phyloP scores from a whole-genome alignment of 78 protist genomes.

The Emiliania huxleyi region DNA sequence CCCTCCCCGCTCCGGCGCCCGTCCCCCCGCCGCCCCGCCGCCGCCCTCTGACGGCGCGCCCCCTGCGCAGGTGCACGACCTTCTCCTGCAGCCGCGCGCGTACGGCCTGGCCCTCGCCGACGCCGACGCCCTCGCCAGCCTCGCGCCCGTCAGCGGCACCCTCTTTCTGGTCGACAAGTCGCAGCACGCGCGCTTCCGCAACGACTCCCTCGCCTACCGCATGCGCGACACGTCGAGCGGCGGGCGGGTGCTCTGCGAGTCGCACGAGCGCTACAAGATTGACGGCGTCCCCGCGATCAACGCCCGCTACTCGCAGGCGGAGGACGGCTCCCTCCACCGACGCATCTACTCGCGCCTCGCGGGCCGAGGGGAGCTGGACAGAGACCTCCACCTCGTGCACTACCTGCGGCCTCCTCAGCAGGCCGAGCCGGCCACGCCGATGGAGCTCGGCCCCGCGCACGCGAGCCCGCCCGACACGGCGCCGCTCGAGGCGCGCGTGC shows the following conservation, averaged over 20 bases:
- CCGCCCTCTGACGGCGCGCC: too few relatives aligned
- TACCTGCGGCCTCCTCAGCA: too few relatives aligned
- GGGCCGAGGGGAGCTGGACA: too few relatives aligned
- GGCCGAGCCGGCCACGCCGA: too few relatives aligned
- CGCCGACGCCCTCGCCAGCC: not conserved
- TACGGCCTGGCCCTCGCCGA: not conserved
- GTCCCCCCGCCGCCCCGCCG: too few relatives aligned
- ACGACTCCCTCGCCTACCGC: not conserved
- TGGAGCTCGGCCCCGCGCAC: too few relatives aligned
- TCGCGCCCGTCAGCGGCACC: not conserved
- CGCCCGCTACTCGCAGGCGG: not conserved
- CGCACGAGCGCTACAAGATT: not conserved
- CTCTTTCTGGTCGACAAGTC: not conserved
- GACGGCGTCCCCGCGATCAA: not conserved
- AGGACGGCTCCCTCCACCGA: not conserved
- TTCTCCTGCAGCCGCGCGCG: not conserved
- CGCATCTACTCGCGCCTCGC: not conserved
- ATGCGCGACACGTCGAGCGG: not conserved
- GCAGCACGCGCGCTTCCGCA: not conserved
- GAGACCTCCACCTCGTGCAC: not conserved
- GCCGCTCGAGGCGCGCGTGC: not conserved
- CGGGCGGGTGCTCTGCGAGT: not conserved
- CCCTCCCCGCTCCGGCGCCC: too few relatives aligned
- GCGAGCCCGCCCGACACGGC: not conserved
- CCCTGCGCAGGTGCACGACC: not conserved